Evolutionary conservation across 805 yeast genomes (phyloP).

Genomic region (Saturnispora bothae): DNA sequence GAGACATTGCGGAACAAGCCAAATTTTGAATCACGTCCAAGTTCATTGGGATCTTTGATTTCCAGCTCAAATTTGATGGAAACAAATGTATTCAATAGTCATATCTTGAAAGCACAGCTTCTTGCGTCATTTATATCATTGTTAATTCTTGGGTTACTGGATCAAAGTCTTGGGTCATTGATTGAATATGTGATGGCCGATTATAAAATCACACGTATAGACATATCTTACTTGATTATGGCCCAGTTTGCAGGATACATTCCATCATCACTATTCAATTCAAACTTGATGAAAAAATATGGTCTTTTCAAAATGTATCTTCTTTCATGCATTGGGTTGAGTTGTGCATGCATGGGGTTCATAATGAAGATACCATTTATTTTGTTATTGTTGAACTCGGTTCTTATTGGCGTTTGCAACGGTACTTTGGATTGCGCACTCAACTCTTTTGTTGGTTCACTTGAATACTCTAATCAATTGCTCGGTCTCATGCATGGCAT

Average conservation of each 20-base stretch:
- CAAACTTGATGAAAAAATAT: constrained; percentile 36
- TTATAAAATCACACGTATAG: constrained; percentile 38
- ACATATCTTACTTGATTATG: constrained; percentile 40
- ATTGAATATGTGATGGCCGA: constrained; percentile 40
- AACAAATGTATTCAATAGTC: constrained; percentile 30
- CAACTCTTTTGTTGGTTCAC: constrained; percentile 41
- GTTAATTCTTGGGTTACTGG: constrained; percentile 43
- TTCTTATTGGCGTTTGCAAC: constrained; percentile 41
- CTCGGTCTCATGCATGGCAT: constrained; percentile 43
- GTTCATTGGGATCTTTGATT: no score
- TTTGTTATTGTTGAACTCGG: constrained; percentile 30
- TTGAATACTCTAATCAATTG: constrained; percentile 38
- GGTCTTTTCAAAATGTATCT: no score
- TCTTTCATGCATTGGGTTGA: constrained; percentile 10
- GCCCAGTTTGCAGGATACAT: constrained; percentile 47
- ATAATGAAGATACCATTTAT: constrained; percentile 32
- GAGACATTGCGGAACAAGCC: no score
- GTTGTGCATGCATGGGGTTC: constrained; percentile 20
- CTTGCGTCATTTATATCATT: constrained; percentile 30
- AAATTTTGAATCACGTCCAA: no score
- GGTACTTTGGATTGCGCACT: constrained; percentile 48
- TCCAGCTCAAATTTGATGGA: no score
- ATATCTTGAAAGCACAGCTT: constrained; percentile 34
- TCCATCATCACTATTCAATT: constrained; percentile 39
- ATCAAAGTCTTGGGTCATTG: constrained; percentile 51